phyloP scores from a whole-genome alignment of 73 alveolate species.

The Paramecium caudatum region DNA sequence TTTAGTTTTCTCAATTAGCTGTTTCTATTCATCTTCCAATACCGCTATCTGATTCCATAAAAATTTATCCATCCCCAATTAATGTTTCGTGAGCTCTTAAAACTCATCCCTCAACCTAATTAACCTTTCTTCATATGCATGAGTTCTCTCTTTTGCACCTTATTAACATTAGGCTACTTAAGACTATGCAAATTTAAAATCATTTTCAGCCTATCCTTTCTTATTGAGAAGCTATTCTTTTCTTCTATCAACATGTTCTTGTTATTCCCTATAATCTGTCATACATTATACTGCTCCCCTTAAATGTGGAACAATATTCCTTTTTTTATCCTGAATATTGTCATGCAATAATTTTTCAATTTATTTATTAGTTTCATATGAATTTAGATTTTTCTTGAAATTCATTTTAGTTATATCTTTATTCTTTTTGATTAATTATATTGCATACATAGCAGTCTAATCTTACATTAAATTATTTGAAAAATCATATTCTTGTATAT shows the following conservation, averaged over 20 bases:
- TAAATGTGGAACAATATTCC: background rate
- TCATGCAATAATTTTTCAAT: background rate
- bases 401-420: background rate
- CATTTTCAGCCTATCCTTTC: constrained; percentile 8
- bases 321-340: constrained; percentile 2
- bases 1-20: background rate
- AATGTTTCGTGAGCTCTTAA: background rate
- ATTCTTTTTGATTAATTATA: constrained; percentile 15
- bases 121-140: background rate
- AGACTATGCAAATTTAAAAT: constrained; percentile 33
- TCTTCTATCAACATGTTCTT: background rate
- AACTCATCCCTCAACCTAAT: background rate
- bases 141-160: constrained; percentile 18
- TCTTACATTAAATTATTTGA: constrained; percentile 50
- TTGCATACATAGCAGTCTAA: constrained; percentile 63
- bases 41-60: constrained; percentile 2
- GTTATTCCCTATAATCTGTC: constrained; percentile 30
- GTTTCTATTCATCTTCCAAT: constrained; percentile 1
- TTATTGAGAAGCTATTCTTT: background rate
- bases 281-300: constrained; percentile 4
- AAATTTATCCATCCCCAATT: background rate
- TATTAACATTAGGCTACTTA: constrained; percentile 17
- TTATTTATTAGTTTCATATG: constrained; percentile 50
- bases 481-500: constrained; percentile 12
- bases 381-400: constrained; percentile 49